A percentile compares a stretch with the other conserved stretches of the same genome.
phyloP scores from a whole-genome alignment of 2,329 filamentous ascomycete genomes.

The Graphium sp. region DNA sequence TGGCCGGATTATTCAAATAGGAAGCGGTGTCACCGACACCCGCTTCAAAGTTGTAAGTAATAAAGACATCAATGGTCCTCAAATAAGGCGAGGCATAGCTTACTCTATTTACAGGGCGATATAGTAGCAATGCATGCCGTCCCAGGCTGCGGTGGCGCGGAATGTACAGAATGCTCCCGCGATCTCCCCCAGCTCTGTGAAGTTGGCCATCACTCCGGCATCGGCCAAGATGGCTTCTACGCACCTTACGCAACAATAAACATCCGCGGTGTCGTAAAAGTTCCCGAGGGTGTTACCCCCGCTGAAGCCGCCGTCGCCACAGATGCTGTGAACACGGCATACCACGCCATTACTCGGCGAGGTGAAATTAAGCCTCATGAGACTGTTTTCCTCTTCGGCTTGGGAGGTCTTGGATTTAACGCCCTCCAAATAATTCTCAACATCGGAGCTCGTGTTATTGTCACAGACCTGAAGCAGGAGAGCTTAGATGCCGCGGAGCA shows the following conservation, averaged over 20 bases:
- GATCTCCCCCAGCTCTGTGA: conserved; percentile 19
- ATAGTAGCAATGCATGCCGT: conserved; percentile 13
- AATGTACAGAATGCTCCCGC: conserved; percentile 19
- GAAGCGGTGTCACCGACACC: conserved; percentile 6
- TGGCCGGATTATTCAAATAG: conserved; percentile 10
- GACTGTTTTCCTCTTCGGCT: conserved; percentile 20
- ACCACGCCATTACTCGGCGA: conserved; percentile 18
- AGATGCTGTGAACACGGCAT: conserved; percentile 21
- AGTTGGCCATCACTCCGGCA: conserved; percentile 19
- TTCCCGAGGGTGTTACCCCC: conserved; percentile 10
- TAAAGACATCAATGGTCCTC: neutral
- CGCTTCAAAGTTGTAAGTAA: conserved; percentile 7
- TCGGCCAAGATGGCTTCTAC: conserved; percentile 24
- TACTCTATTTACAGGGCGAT: conserved; percentile 13
- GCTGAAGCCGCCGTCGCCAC: conserved; percentile 19
- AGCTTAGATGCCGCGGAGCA: conserved; percentile 6
- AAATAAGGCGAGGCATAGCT: too few relatives aligned
- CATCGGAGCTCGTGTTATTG: conserved; percentile 35
- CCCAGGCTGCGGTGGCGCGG: conserved; percentile 13
- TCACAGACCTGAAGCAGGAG: conserved; percentile 7
- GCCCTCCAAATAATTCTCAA: conserved; percentile 17
- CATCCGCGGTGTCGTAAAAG: conserved; percentile 8
- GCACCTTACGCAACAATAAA: conserved; percentile 19
- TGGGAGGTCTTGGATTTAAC: conserved; percentile 22
- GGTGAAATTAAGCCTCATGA: conserved; percentile 16